Evolutionary conservation across 1,284 basidiomycete genomes (phyloP), one percentile per base, ranked within the genome.

Genomic region (Lentinula novae-zelandiae): DNA sequence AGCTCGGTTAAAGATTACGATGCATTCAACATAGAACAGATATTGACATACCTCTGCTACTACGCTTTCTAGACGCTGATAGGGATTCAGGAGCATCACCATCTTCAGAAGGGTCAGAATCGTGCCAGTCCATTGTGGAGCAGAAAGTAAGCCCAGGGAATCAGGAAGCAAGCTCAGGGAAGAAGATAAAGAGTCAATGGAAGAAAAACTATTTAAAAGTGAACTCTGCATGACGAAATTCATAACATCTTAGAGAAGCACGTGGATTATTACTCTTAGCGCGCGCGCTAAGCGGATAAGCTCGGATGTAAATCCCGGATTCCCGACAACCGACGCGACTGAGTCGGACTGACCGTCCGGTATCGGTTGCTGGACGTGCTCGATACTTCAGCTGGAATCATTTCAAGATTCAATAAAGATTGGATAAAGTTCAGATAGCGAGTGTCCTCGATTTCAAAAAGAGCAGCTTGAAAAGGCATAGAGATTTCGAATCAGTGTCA

Each of bases 101-200:
- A 60, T 86, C 84, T 42, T 87, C 85, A 12, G 84, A 85, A 52
- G 71, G 75, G 49, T 87, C 85, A 4, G 81, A 81, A 63, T 84
- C 83, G 61, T 76, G 79, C 76, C 80, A 84, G 34, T 77, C 77
- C 79, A 81, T 27, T 81, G 50, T 17, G 27, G 20, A 34, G 50
- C 3, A 17, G 17, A 31, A 27, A 27, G 22, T 27, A 27, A 27
- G 22, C 22, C 2, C 22, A 27, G 22, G 22, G 22, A 27, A 27
- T 27, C 22, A 27, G 22, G 54, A 27, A 33, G 51, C n/a, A 55
- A 68, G 50, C 57, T 60, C 60, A 48, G 38, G 64, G 60, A 61
- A 15, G 50, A 34, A 42, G 17, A 52, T 42, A 33, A 34, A 20
- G 17, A 58, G 10, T 39, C 17, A 39, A 42, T n/a, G 5, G 38